Percentiles rank a stretch among this genome's conserved stretches.
Conservation (phyloP, 208 protist species). For the Trypanosoma vivax region DNA sequence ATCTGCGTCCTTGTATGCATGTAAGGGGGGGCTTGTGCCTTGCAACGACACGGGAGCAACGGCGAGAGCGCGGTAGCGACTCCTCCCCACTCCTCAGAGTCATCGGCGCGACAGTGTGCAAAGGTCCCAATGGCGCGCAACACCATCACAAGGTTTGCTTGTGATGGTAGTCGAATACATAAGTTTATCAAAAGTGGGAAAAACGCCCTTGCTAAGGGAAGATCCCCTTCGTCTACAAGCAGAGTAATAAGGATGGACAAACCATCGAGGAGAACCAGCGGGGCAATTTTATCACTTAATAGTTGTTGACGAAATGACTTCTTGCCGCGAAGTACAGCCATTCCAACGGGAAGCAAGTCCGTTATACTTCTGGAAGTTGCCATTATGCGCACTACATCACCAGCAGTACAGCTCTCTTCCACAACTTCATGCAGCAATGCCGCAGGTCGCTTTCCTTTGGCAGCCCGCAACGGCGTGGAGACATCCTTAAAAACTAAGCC, state of each 20-base stretch:
- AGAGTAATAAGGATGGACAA: conserved; percentile 17
- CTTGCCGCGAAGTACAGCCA: conserved; percentile 24
- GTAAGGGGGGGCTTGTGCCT: neutral
- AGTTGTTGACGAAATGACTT: conserved; percentile 18
- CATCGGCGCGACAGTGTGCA: conserved; percentile 14
- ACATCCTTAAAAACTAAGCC: too few relatives aligned
- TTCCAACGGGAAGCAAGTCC: conserved; percentile 26
- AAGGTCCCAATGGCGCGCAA: conserved; percentile 32
- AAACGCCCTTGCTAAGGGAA: conserved; percentile 49
- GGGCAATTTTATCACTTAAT: conserved; percentile 34
- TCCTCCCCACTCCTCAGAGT: conserved; percentile 2
- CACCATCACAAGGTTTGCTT: conserved; percentile 15
- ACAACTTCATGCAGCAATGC: conserved; percentile 21
- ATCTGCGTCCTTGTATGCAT: conserved; percentile 4
- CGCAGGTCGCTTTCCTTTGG: conserved; percentile 6
- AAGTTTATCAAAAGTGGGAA: conserved; percentile 28
- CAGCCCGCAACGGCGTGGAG: too few relatives aligned
- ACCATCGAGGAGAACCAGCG: conserved; percentile 24
- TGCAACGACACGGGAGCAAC: neutral
- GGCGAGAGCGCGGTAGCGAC: neutral
- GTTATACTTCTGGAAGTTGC: conserved; percentile 4
- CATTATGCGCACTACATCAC: conserved; percentile 23
- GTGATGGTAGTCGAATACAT: conserved; percentile 29
- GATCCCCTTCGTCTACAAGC: conserved; percentile 36
- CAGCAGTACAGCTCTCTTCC: neutral